Conservation (phyloP, 1,284 basidiomycete species). For the Ganoderma boninense region DNA sequence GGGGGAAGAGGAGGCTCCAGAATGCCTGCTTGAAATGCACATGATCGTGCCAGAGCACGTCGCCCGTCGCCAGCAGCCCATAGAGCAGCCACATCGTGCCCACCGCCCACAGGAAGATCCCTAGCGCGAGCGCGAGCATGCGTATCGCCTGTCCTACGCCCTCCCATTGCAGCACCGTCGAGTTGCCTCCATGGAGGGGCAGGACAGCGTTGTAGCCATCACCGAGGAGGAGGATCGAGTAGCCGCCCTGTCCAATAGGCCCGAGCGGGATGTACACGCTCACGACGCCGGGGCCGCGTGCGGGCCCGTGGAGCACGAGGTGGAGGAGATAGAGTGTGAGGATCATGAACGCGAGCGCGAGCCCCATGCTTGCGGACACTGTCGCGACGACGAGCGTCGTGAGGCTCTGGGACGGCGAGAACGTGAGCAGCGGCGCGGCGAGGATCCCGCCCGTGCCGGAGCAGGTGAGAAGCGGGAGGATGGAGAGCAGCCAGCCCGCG, state of each 20-base stretch:
- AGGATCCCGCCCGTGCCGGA: constrained; percentile 66
- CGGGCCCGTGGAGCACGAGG: constrained; percentile 52
- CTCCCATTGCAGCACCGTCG: constrained; percentile 40
- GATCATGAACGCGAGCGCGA: constrained; percentile 58
- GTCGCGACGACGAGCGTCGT: constrained; percentile 58
- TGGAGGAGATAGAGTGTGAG: constrained; percentile 54
- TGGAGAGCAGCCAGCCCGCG: constrained; percentile 66
- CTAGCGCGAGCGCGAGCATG: constrained; percentile 47
- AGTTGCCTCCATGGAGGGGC: constrained; percentile 42
- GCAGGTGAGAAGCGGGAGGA: constrained; percentile 68
- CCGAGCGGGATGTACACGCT: constrained; percentile 43
- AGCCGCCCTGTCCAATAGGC: constrained; percentile 57
- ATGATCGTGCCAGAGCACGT: constrained; percentile 39
- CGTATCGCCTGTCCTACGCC: constrained; percentile 43
- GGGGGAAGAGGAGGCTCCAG: constrained; percentile 62
- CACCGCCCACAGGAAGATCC: constrained; percentile 54
- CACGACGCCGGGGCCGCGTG: constrained; percentile 37
- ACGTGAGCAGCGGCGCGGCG: constrained; percentile 47
- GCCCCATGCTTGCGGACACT: constrained; percentile 58
- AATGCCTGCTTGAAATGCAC: constrained; percentile 52
- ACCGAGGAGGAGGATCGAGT: constrained; percentile 62
- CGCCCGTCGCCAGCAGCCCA: constrained; percentile 45
- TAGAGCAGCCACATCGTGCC: constrained; percentile 55
- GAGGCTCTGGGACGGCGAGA: constrained; percentile 51
- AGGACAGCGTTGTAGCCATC: constrained; percentile 50